Conservation (phyloP, 2,329 filamentous ascomycete genomes). For the Ophiosphaerella herpotricha region DNA sequence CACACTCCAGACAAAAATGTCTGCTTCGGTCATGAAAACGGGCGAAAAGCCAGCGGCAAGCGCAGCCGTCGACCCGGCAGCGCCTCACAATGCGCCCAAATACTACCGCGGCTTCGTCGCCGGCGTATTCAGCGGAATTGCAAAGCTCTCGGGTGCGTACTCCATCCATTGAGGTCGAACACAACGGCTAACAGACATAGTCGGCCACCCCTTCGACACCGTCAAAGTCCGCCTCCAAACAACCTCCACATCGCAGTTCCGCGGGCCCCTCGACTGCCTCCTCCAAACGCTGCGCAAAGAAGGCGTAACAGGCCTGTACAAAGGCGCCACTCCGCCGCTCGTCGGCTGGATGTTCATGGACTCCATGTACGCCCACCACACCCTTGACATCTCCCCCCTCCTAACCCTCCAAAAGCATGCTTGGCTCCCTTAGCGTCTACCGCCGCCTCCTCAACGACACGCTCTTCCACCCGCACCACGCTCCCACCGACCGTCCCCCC, state of each 20-base stretch:
- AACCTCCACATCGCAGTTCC: constrained; percentile 75
- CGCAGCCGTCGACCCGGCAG: constrained; percentile 31
- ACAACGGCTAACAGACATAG: constrained; percentile 33
- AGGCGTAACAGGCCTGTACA: constrained; percentile 85
- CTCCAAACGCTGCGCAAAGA: constrained; percentile 84
- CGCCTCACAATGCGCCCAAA: constrained; percentile 42
- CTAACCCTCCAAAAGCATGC: constrained; percentile 60
- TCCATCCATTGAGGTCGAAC: not conserved
- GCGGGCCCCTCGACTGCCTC: constrained; percentile 83
- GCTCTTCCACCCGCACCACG: constrained; percentile 68
- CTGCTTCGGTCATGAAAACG: constrained; percentile 40
- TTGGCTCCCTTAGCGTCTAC: constrained; percentile 90
- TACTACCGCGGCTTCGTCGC: constrained; percentile 97
- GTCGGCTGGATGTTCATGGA: constrained; percentile 99
- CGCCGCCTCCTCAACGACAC: constrained; percentile 80
- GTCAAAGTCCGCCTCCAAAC: constrained; percentile 97
- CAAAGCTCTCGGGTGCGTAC: constrained; percentile 77
- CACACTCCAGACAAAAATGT: constrained; percentile 32
- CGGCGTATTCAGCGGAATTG: constrained; percentile 92
- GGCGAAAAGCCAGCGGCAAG: constrained; percentile 30
- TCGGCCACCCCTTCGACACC: constrained; percentile 83
- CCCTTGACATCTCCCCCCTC: too few relatives aligned
- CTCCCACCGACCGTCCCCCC: constrained; percentile 50
- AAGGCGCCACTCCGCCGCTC: constrained; percentile 87
- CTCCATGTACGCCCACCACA: constrained; percentile 55